Evolutionary conservation across 73 alveolate genomes (phyloP).

Genomic region (Stentor roeselii): DNA sequence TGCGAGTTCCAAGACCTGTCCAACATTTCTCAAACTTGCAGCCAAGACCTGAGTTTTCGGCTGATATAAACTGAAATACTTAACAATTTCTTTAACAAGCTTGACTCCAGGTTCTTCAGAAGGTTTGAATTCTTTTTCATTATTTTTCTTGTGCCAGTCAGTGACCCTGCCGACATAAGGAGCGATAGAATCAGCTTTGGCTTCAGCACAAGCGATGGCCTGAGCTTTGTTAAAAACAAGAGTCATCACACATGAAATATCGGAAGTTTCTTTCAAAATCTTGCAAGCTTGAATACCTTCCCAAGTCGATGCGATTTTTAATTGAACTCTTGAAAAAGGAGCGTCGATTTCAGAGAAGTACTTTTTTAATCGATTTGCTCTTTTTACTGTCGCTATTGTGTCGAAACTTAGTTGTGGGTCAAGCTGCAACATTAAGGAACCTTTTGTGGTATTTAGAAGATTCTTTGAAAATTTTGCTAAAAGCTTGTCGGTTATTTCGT

Average conservation of each 20-base stretch:
- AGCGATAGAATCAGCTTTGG: conserved; percentile 66
- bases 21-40: conserved; percentile 54
- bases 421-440: conserved; percentile 70
- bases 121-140: conserved; percentile 52
- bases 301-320: conserved; percentile 82
- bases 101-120: conserved; percentile 71
- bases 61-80: conserved; percentile 57
- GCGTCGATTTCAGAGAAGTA: conserved; percentile 57
- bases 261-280: conserved; percentile 54
- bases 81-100: conserved; percentile 51
- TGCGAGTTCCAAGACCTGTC: conserved; percentile 53
- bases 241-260: conserved; percentile 69
- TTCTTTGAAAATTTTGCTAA: conserved; percentile 58
- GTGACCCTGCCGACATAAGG: conserved; percentile 81
- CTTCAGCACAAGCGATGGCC: conserved; percentile 83
- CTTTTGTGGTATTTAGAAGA: conserved; percentile 62
- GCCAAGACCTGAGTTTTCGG: conserved; percentile 71
- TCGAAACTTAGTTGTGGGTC: conserved; percentile 79
- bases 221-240: conserved; percentile 53
- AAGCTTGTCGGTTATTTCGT: conserved; percentile 52
- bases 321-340: conserved; percentile 54
- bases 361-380: conserved; percentile 39
- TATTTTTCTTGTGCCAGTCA: conserved; percentile 54
- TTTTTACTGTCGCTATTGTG: conserved; percentile 36
- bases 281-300: conserved; percentile 77